Percentiles rank a stretch among this genome's conserved stretches.
Conservation (phyloP, 129 eudicot genomes). For the Ambrosia trifida region DNA sequence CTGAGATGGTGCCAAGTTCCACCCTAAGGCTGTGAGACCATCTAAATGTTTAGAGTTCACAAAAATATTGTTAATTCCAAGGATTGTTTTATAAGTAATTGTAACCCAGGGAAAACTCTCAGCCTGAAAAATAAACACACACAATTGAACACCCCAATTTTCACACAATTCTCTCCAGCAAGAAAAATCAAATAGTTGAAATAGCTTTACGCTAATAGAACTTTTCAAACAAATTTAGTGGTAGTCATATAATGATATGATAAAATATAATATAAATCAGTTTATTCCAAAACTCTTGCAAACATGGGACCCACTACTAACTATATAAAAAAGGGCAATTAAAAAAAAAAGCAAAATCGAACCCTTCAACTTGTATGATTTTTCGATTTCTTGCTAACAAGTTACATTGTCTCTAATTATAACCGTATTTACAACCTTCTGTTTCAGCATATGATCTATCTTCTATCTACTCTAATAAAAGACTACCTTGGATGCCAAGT, state of each 20-base stretch:
- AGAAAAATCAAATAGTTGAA: neutral
- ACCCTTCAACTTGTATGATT: neutral
- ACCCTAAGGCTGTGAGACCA: neutral
- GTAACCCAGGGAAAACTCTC: neutral
- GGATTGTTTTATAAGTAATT: neutral
- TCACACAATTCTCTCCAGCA: constrained; percentile 6
- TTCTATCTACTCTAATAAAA: too few relatives aligned
- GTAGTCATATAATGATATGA: neutral
- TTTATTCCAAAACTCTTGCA: neutral
- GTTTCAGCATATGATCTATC: neutral
- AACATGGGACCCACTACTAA: neutral
- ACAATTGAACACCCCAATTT: constrained; percentile 1
- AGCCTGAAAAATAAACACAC: neutral
- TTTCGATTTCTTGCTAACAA: constrained; percentile 1
- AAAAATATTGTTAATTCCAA: neutral
- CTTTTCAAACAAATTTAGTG: neutral
- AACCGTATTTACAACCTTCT: neutral
- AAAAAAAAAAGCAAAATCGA: neutral
- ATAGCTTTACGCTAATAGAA: neutral
- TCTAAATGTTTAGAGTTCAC: constrained; percentile 5
- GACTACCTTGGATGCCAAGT: too few relatives aligned
- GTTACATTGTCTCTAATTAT: neutral
- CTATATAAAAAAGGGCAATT: neutral
- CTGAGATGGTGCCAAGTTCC: constrained; percentile 5
- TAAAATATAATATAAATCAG: too few relatives aligned